These are phyloP conservation scores for Stromatinia cepivora DNA, from an alignment of 2,329 filamentous ascomycete genomes.

Conservation along the genomic window DNA sequence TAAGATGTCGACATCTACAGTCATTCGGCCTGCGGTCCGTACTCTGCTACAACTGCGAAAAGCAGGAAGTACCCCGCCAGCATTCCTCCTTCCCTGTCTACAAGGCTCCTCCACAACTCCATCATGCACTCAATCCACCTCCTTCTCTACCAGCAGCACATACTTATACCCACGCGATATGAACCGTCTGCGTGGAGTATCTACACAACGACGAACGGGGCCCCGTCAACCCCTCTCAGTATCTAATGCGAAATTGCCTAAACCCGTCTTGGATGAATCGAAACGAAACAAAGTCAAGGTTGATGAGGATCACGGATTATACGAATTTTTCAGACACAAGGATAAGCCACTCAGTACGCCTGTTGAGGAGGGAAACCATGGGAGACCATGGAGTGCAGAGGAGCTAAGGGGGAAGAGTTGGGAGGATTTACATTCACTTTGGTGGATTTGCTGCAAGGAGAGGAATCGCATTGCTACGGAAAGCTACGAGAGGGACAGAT, in stretches of 20 bases:
- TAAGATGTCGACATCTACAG: conserved; percentile 38
- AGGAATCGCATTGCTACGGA: conserved; percentile 85
- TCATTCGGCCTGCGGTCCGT: conserved; percentile 33
- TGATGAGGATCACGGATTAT: conserved; percentile 81
- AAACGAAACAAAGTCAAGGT: conserved; percentile 55
- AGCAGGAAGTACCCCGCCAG: conserved; percentile 31
- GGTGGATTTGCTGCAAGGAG: conserved; percentile 94
- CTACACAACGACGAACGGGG: conserved; percentile 75
- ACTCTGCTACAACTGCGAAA: conserved; percentile 29
- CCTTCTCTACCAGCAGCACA: conserved; percentile 40
- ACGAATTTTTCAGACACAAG: conserved; percentile 81
- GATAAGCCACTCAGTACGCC: conserved; percentile 70
- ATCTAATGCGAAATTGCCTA: conserved; percentile 69
- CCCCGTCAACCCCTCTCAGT: conserved; percentile 73
- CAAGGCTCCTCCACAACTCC: conserved; percentile 25
- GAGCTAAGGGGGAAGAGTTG: conserved; percentile 88
- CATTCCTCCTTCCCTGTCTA: conserved; percentile 41
- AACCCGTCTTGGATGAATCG: conserved; percentile 62
- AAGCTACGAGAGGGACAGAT: conserved; percentile 63
- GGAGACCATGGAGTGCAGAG: conserved; percentile 78
- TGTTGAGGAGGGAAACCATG: conserved; percentile 68
- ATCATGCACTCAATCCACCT: conserved; percentile 32
- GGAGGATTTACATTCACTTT: conserved; percentile 88
- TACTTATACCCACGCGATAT: conserved; percentile 58
- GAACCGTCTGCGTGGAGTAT: conserved; percentile 79